phyloP scores from a whole-genome alignment of 176 grass and related monocot genomes.

The Oryza coarctata region DNA sequence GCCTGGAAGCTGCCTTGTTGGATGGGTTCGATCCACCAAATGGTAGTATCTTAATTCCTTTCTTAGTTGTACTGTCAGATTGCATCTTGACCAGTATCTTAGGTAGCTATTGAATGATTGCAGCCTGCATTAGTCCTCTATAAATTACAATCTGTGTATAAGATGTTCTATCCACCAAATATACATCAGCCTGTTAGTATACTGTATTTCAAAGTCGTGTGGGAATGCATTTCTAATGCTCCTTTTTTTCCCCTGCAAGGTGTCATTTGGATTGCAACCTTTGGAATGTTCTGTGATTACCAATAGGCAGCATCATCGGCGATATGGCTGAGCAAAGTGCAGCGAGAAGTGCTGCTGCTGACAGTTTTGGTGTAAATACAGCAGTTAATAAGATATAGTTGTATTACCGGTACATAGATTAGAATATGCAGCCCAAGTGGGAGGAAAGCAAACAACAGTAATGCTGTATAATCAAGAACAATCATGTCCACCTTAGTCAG shows the following conservation, averaged over 20 bases:
- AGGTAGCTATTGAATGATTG: background rate
- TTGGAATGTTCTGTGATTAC: background rate
- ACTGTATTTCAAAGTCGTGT: background rate
- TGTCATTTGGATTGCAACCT: constrained; percentile 10
- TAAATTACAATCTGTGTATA: background rate
- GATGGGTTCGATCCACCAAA: constrained; percentile 20
- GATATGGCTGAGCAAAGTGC: constrained; percentile 19
- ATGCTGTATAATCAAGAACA: constrained; percentile 6
- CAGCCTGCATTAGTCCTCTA: background rate
- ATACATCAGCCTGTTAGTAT: background rate
- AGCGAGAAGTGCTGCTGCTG: background rate
- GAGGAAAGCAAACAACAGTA: background rate
- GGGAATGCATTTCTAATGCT: constrained; percentile 5
- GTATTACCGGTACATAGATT: constrained; percentile 43
- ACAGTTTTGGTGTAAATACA: constrained; percentile 51
- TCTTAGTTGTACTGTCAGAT: constrained; percentile 1
- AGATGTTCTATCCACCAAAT: background rate
- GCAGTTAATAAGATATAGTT: constrained; percentile 32
- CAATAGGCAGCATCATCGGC: background rate
- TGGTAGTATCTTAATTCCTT: constrained; percentile 26
- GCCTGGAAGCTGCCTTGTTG: background rate
- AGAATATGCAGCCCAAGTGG: constrained; percentile 1
- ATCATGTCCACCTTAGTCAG: background rate
- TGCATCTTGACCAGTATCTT: background rate
- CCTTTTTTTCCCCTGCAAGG: background rate